Conservation (phyloP, 2,329 filamentous ascomycete species). For the Scedosporium dehoogii region DNA sequence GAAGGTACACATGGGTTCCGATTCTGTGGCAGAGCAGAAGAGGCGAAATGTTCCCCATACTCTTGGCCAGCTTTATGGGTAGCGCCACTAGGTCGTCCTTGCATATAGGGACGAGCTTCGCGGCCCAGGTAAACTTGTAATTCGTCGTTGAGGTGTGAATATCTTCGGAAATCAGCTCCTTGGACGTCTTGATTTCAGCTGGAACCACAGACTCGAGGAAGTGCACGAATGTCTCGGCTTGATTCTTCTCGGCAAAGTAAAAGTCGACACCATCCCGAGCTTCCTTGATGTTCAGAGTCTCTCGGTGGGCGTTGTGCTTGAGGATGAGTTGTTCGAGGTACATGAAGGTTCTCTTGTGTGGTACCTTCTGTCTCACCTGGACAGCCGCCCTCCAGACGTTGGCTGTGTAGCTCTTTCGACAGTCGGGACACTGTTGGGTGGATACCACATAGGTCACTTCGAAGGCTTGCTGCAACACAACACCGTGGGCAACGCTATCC, state of each 20-base stretch:
- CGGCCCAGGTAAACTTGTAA: slow-evolving; percentile 90
- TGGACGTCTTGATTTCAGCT: slow-evolving; percentile 61
- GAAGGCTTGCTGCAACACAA: slow-evolving; percentile 80
- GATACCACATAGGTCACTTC: slow-evolving; percentile 89
- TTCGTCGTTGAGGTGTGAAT: slow-evolving; percentile 81
- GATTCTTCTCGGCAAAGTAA: slow-evolving; percentile 81
- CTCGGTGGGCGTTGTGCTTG: slow-evolving; percentile 82
- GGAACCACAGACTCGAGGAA: slow-evolving; percentile 78
- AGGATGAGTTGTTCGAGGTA: slow-evolving; percentile 87
- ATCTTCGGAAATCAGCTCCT: slow-evolving; percentile 89
- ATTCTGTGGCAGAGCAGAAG: slow-evolving; percentile 79
- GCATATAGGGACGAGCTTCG: slow-evolving; percentile 86
- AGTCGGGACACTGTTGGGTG: slow-evolving; percentile 90
- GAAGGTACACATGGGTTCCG: slow-evolving; percentile 78
- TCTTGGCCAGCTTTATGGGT: slow-evolving; percentile 79
- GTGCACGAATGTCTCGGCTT: slow-evolving; percentile 86
- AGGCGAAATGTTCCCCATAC: slow-evolving; percentile 79
- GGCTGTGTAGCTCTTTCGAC: slow-evolving; percentile 89
- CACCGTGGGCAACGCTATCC: slow-evolving; percentile 50
- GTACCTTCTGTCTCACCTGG: slow-evolving; percentile 93
- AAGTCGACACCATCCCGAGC: slow-evolving; percentile 94
- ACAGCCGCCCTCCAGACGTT: slow-evolving; percentile 92
- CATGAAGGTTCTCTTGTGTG: slow-evolving; percentile 72
- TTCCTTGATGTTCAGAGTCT: slow-evolving; percentile 98
- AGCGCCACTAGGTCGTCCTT: slow-evolving; percentile 95